These are phyloP conservation scores for Neonothopanus nambi DNA, from an alignment of 1,284 basidiomycete species.

Conservation along the genomic window DNA sequence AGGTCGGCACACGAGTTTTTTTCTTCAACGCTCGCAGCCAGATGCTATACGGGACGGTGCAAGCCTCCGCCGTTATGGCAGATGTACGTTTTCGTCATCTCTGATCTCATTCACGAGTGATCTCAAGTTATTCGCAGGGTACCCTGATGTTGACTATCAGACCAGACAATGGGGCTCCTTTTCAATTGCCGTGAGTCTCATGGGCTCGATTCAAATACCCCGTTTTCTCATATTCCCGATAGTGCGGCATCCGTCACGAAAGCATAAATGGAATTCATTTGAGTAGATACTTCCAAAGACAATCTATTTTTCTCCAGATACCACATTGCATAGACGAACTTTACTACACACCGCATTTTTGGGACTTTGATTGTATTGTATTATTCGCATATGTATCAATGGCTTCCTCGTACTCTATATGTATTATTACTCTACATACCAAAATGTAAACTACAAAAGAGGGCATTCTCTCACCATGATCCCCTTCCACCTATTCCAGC, in stretches of 20 bases:
- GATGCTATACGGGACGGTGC: conserved; percentile 58
- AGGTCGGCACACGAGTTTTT: conserved; percentile 68
- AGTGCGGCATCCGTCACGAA: conserved; percentile 54
- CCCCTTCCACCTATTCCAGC: background rate
- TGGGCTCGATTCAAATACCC: conserved; percentile 15
- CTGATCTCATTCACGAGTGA: conserved; percentile 1
- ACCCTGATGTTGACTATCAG: conserved; percentile 56
- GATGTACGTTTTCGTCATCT: conserved; percentile 46
- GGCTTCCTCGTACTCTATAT: background rate
- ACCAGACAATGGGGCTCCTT: conserved; percentile 43
- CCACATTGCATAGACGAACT: conserved; percentile 2
- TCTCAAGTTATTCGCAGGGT: conserved; percentile 41
- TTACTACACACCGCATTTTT: background rate
- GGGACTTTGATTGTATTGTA: conserved; percentile 3
- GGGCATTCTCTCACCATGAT: background rate
- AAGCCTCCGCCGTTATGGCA: conserved; percentile 44
- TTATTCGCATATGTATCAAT: conserved; percentile 8
- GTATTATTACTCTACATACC: conserved; percentile 9
- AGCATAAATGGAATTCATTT: conserved; percentile 37
- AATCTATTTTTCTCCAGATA: too few species aligned
- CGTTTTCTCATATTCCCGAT: conserved; percentile 22
- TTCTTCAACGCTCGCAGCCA: conserved; percentile 59
- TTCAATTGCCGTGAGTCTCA: conserved; percentile 59
- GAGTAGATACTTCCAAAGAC: conserved; percentile 1
- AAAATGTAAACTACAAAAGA: background rate